A percentile compares a stretch with the other conserved stretches of the same genome.
phyloP scores from a whole-genome alignment of 73 alveolate genomes.

The Urostyla sp. region DNA sequence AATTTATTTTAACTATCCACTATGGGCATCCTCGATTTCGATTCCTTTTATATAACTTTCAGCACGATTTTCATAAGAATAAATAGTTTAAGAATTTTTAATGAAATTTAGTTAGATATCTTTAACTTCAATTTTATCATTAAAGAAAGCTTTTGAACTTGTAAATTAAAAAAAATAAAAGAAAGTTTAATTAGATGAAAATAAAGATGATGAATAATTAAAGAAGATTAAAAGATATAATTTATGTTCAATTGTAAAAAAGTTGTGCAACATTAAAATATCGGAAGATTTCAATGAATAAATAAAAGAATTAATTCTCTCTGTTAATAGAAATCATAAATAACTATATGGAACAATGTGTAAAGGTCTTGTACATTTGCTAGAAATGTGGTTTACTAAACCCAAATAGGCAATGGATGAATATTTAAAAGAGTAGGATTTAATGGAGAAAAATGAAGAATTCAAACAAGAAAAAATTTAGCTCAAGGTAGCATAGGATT shows the following conservation, averaged over 20 bases:
- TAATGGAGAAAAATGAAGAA: slow-evolving; percentile 25
- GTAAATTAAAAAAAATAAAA: neutral
- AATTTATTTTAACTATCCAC: slow-evolving; percentile 10
- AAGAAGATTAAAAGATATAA: slow-evolving; percentile 6
- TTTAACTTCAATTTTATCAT: slow-evolving; percentile 12
- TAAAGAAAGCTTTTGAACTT: slow-evolving; percentile 25
- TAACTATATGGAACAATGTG: slow-evolving; percentile 36
- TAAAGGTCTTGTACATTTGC: slow-evolving; percentile 44
- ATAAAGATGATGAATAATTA: slow-evolving; percentile 26
- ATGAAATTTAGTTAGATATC: slow-evolving; percentile 32
- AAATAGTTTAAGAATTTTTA: slow-evolving; percentile 38
- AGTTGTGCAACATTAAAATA: neutral
- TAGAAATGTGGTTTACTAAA: slow-evolving; percentile 49
- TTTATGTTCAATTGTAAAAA: slow-evolving; percentile 19
- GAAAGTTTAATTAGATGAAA: neutral
- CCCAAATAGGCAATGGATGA: slow-evolving; percentile 48
- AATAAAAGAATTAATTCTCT: slow-evolving; percentile 6
- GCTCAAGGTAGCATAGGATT: slow-evolving; percentile 14
- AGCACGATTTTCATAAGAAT: slow-evolving; percentile 38
- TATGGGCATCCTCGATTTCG: slow-evolving; percentile 33
- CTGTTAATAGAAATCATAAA: slow-evolving; percentile 31
- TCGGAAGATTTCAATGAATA: slow-evolving; percentile 38
- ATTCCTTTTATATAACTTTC: slow-evolving; percentile 40
- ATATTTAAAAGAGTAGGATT: slow-evolving; percentile 44
- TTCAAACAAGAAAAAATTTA: slow-evolving; percentile 51